These are phyloP conservation scores for Mycena galericulata DNA, from an alignment of 768 basidiomycete species.

Conservation along the genomic window DNA sequence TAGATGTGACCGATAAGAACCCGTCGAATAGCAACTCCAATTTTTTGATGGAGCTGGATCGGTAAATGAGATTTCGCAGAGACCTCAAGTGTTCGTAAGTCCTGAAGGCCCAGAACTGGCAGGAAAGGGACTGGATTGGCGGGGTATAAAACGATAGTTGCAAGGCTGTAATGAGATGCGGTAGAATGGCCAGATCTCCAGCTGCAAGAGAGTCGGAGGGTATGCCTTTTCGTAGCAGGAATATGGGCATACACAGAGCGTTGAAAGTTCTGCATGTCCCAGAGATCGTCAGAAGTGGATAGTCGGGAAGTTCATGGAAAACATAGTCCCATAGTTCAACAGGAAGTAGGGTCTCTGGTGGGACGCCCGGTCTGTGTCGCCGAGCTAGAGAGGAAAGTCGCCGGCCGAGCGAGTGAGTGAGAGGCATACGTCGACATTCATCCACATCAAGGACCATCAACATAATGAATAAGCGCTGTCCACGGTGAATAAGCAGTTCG, in stretches of 20 bases:
- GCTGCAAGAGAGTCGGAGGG: neutral
- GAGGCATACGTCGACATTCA: neutral
- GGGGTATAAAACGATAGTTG: neutral
- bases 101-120: neutral
- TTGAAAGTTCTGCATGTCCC: neutral
- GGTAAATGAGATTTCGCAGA: neutral
- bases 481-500: too few species aligned
- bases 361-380: neutral
- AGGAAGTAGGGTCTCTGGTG: neutral
- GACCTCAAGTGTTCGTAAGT: neutral
- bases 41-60: neutral
- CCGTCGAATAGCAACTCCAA: neutral
- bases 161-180: neutral
- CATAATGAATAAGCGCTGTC: too few species aligned
- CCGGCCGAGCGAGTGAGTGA: neutral
- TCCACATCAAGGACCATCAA: neutral
- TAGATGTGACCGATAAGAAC: neutral
- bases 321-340: neutral
- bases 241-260: neutral
- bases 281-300: neutral
- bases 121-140: conserved; percentile 1
- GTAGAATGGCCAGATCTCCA: neutral
- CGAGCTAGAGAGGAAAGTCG: neutral
- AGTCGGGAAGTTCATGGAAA: neutral
- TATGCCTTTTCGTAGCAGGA: neutral